Conservation (phyloP, 2,329 filamentous ascomycete genomes). For the Didymella pomorum region DNA sequence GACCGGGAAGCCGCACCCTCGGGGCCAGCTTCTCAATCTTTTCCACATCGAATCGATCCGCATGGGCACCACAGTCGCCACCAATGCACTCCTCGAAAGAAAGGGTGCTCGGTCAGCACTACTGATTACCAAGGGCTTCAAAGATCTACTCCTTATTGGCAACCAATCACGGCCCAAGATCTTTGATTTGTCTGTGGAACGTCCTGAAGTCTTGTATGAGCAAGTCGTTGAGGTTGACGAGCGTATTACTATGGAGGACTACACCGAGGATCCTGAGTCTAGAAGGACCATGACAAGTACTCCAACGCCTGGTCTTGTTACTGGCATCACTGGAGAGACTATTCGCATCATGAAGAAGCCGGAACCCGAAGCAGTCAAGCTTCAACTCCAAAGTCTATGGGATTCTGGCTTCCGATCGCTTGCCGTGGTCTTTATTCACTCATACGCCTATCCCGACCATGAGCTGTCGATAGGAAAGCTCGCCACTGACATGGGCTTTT, state of each 20-base stretch:
- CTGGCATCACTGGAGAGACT: slow-evolving; percentile 39
- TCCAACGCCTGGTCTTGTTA: slow-evolving; percentile 23
- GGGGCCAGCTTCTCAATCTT: slow-evolving; percentile 8
- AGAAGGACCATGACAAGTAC: slow-evolving; percentile 9
- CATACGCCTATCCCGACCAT: slow-evolving; percentile 46
- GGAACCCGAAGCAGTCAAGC: slow-evolving; percentile 22
- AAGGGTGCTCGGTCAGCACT: slow-evolving; percentile 42
- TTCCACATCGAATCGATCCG: slow-evolving; percentile 15
- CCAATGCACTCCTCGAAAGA: slow-evolving; percentile 42
- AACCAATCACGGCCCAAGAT: slow-evolving; percentile 45
- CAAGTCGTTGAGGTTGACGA: slow-evolving; percentile 28
- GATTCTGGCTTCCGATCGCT: slow-evolving; percentile 48
- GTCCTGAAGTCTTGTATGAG: slow-evolving; percentile 32
- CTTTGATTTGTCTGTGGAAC: slow-evolving; percentile 35
- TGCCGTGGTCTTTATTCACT: slow-evolving; percentile 47
- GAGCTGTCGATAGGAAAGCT: slow-evolving; percentile 37
- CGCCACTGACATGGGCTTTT: slow-evolving; percentile 41
- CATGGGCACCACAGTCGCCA: slow-evolving; percentile 45
- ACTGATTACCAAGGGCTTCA: slow-evolving; percentile 41
- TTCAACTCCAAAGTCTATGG: slow-evolving; percentile 28
- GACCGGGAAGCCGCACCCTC: slow-evolving; percentile 2
- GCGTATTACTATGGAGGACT: slow-evolving; percentile 42
- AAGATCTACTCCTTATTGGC: slow-evolving; percentile 42
- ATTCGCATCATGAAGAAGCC: slow-evolving; percentile 37
- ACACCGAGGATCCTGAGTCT: slow-evolving; percentile 35